These are phyloP conservation scores for Globisporangium nagaii DNA, from an alignment of 352 stramenopile genomes.

Conservation along the genomic window DNA sequence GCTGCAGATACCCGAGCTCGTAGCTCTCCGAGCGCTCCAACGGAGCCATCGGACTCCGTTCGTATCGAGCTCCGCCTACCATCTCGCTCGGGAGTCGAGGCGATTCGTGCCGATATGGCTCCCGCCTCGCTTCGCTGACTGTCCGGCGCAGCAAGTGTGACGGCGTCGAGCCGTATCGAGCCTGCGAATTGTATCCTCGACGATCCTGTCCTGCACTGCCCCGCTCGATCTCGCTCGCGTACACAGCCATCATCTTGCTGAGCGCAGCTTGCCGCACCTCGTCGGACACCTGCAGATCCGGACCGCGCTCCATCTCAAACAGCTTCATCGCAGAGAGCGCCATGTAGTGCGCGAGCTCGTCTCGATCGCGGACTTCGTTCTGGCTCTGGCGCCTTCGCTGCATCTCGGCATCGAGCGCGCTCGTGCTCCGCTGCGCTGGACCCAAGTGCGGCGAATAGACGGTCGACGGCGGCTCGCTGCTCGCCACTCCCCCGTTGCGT, in stretches of 20 bases:
- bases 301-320: conserved; percentile 61
- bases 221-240: conserved; percentile 61
- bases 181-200: not conserved
- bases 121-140: not conserved
- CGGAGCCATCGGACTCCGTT: not conserved
- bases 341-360: conserved; percentile 56
- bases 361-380: conserved; percentile 3
- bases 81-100: not conserved
- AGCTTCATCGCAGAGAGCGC: conserved; percentile 73
- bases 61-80: not conserved
- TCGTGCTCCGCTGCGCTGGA: not conserved
- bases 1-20: conserved; percentile 5
- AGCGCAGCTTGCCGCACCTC: conserved; percentile 54
- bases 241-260: conserved; percentile 75
- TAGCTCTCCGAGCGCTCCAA: not conserved
- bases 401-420: not conserved
- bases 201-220: conserved; percentile 15
- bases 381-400: conserved; percentile 1
- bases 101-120: not conserved
- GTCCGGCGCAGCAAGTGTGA: conserved; percentile 5
- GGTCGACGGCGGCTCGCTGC: not conserved
- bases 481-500: not conserved
- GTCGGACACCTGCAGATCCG: conserved; percentile 35
- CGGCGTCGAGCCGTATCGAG: not conserved
- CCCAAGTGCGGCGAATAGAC: not conserved